phyloP scores from a whole-genome alignment of 768 basidiomycete species.

The Porpolomopsis calyptriformis region DNA sequence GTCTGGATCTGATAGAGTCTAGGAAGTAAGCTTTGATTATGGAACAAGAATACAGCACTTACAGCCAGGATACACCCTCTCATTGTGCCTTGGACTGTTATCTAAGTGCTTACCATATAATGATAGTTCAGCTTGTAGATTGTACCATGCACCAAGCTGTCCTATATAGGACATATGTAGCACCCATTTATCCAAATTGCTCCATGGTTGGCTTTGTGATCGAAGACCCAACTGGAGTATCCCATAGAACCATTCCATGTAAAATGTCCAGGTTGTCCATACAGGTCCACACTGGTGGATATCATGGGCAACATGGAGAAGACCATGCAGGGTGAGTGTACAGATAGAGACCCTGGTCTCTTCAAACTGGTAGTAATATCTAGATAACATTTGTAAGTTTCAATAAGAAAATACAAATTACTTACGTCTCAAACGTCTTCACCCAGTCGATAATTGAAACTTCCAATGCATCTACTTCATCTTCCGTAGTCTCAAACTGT shows the following conservation, averaged over 20 bases:
- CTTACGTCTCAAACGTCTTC: too few species aligned
- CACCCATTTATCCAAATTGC: constrained; percentile 22
- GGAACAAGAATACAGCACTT: neutral
- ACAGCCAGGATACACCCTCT: constrained; percentile 8
- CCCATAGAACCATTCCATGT: constrained; percentile 26
- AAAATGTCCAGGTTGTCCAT: constrained; percentile 27
- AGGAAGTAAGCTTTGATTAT: neutral
- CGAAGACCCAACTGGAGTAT: constrained; percentile 15
- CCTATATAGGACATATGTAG: constrained; percentile 24
- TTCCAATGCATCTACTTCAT: constrained; percentile 12
- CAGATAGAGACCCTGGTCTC: constrained; percentile 18
- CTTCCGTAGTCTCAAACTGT: constrained; percentile 17
- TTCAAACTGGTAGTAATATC: constrained; percentile 24
- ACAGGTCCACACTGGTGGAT: constrained; percentile 23
- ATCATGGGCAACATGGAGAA: constrained; percentile 23
- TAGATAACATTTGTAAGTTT: too few species aligned
- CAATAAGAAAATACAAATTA: too few species aligned
- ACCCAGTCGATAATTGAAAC: too few species aligned
- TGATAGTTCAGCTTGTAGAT: constrained; percentile 17
- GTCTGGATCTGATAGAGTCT: constrained; percentile 11
- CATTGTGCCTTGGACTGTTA: neutral
- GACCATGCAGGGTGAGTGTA: constrained; percentile 23
- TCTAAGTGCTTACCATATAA: constrained; percentile 10
- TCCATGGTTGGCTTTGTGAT: constrained; percentile 18
- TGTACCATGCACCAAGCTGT: constrained; percentile 22